Base-by-base conservation (phyloP, 257 asterid genomes). In the Plantago elongata region DNA sequence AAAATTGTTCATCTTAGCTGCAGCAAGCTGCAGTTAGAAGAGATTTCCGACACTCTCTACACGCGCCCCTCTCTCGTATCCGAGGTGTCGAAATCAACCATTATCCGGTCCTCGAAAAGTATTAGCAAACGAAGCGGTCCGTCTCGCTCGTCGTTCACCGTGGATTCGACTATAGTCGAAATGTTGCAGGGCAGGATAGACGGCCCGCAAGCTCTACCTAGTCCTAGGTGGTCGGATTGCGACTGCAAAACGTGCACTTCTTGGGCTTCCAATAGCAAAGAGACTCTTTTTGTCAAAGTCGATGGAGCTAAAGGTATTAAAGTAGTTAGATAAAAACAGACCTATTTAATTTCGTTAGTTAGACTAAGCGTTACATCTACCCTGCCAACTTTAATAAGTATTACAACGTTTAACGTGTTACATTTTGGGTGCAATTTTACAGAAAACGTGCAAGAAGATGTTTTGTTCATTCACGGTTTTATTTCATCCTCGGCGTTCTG, bases 221-320 rank as follows among this genome's bases (percentile, higher is more conserved):
- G 66, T 11, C 92, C 92, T 0, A 65, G 99, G 67, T 93, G 99
- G 99, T 89, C 99, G 0, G 99, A 93, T 54, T 93, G 99, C 57
- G 94, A 87, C 57, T 93, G 97, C 71, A 15, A 51, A 5, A 89
- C 87, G 6, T 93, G 99, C 73, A 81, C 78, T 38, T 76, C 91
- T 0, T 83, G 96, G 97, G 66, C 84, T 9, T 65, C 86, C 16
- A 74, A 84, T 29, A 62, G 69, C 75, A 75, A 74, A 40, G 90
- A 89, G 17, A 66, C 84, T 0, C 87, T 89, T 13, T 89, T 62
- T 58, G 99, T 93, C 56, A 83, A 81, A 65, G 78, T 75, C 4
- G 84, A 78, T 5, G 99, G 96, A 51, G 86, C 89, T 17, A 74
- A 63, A 77, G 95, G 97, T 93, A 64, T 22, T 14, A n/a, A n/a